phyloP scores from a whole-genome alignment of 352 stramenopile species.

The Phytophthora pluvialis region DNA sequence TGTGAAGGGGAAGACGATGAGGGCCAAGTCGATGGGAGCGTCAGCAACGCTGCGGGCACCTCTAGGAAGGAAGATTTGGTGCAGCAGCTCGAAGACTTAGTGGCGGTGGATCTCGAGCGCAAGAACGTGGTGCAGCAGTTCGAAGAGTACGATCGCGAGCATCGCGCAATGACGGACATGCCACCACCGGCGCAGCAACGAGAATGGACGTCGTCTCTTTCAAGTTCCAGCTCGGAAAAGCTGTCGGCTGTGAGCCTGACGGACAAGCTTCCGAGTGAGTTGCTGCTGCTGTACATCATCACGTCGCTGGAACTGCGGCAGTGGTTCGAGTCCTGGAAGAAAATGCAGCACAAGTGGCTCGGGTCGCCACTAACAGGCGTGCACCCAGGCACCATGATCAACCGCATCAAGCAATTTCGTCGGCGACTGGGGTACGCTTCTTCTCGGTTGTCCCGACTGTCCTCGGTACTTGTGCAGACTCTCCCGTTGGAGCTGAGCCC shows the following conservation, averaged over 20 bases:
- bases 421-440: conserved; percentile 52
- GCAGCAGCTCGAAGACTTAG: conserved; percentile 54
- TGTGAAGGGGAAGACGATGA: conserved; percentile 25
- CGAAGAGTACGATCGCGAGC: conserved; percentile 52
- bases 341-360: conserved; percentile 56
- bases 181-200: conserved; percentile 22
- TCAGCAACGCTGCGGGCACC: neutral
- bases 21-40: neutral
- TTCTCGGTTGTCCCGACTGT: conserved; percentile 36
- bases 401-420: conserved; percentile 65
- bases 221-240: conserved; percentile 2
- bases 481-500: conserved; percentile 14
- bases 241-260: conserved; percentile 16
- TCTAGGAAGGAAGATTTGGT: conserved; percentile 39
- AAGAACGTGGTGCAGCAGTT: conserved; percentile 50
- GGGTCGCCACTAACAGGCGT: conserved; percentile 42
- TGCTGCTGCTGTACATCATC: conserved; percentile 59
- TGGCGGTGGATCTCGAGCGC: conserved; percentile 52
- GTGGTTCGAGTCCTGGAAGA: conserved; percentile 61
- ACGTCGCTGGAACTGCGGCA: conserved; percentile 61
- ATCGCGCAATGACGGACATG: conserved; percentile 44
- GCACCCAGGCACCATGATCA: conserved; percentile 57
- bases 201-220: conserved; percentile 10
- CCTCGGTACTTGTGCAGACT: conserved; percentile 15
- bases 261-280: conserved; percentile 49